phyloP scores from a whole-genome alignment of 2,329 filamentous ascomycete genomes.

The Trichoderma koningiopsis region DNA sequence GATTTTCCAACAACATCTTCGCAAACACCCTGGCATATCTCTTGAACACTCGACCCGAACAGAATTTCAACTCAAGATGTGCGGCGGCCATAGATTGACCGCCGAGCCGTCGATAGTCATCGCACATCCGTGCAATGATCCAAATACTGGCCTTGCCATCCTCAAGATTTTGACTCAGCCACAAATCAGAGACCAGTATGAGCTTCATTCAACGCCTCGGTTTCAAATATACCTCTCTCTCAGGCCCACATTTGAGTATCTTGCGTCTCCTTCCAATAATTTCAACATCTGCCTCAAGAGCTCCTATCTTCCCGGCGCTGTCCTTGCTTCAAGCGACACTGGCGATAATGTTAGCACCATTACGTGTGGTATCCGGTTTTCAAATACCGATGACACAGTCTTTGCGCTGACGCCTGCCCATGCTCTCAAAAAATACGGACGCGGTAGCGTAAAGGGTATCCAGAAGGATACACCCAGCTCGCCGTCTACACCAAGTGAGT shows the following conservation, averaged over 20 bases:
- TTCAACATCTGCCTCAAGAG: neutral
- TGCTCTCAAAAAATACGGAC: neutral
- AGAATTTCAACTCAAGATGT: neutral
- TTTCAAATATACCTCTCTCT: neutral
- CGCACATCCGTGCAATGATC: neutral
- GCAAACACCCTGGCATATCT: neutral
- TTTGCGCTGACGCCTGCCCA: neutral
- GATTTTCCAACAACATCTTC: neutral
- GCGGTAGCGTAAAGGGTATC: too few relatives aligned
- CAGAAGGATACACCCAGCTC: neutral
- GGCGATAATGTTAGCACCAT: neutral
- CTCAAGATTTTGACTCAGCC: neutral
- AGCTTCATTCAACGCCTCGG: neutral
- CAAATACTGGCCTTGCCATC: neutral
- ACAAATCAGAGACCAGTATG: neutral
- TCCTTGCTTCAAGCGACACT: neutral
- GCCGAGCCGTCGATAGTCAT: neutral
- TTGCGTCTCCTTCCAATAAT: neutral
- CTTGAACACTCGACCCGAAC: neutral
- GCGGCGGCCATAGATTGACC: neutral
- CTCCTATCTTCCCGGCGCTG: neutral
- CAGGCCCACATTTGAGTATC: neutral
- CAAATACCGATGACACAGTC: neutral
- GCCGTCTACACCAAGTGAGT: neutral
- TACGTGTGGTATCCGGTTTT: neutral